Evolutionary conservation across 176 grass and related monocot genomes (phyloP).

Genomic region (Panicum miliaceum): DNA sequence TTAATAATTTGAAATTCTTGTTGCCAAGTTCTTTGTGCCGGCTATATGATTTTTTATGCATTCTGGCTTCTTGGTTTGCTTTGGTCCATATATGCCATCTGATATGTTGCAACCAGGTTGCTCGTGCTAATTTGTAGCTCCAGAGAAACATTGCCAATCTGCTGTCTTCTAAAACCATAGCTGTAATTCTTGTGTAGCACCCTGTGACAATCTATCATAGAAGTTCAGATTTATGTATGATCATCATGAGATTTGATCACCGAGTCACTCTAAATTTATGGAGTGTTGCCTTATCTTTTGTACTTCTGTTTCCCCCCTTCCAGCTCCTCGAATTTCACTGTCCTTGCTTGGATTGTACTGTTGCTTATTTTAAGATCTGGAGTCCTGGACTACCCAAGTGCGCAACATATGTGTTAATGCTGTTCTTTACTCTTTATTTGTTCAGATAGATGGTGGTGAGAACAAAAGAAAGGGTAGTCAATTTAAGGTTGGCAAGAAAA

Average conservation of each 20-base stretch:
- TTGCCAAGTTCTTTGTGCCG: not conserved
- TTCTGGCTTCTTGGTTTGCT: not conserved
- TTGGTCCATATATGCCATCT: not conserved
- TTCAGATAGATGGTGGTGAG: constrained; percentile 73
- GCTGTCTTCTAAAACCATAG: not conserved
- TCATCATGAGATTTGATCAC: not conserved
- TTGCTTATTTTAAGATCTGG: constrained; percentile 2
- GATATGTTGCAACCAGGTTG: not conserved
- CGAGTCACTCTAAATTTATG: not conserved
- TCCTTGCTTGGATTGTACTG: not conserved
- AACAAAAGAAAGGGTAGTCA: constrained; percentile 56
- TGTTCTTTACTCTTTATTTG: not conserved
- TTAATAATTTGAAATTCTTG: not conserved
- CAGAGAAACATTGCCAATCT: not conserved
- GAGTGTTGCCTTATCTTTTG: not conserved
- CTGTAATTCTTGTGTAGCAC: not conserved
- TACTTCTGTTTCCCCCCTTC: not conserved
- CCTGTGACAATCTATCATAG: not conserved
- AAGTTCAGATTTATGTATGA: not conserved
- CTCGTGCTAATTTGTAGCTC: not conserved
- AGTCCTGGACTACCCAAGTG: not conserved
- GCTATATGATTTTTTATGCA: not conserved
- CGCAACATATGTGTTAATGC: not conserved
- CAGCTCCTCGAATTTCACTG: not conserved
- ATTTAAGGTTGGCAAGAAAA: constrained; percentile 90